phyloP scores from a whole-genome alignment of 306 rosid genomes.

The Rosa rugosa region DNA sequence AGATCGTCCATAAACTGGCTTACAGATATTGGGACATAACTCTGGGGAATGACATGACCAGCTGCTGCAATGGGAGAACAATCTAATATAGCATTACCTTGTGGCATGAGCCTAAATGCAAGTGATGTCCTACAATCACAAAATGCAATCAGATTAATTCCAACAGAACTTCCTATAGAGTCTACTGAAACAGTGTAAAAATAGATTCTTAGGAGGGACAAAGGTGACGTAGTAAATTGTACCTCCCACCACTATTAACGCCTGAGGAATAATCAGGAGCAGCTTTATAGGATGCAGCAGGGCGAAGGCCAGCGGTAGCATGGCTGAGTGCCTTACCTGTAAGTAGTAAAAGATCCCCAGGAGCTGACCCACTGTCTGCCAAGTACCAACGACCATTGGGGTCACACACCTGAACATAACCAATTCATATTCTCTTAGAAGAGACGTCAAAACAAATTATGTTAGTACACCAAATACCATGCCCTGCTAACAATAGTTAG shows the following conservation, averaged over 20 bases:
- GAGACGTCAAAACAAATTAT: neutral
- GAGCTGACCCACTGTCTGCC: constrained; percentile 73
- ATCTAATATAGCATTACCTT: constrained; percentile 84
- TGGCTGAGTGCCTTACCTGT: constrained; percentile 95
- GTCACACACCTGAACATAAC: constrained; percentile 66
- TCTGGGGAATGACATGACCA: constrained; percentile 91
- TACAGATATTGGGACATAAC: constrained; percentile 87
- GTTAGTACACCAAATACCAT: neutral
- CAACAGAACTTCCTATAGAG: constrained; percentile 33
- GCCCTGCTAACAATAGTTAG: constrained; percentile 19
- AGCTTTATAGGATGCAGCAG: constrained; percentile 80
- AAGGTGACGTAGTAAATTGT: constrained; percentile 7
- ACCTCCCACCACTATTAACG: constrained; percentile 78
- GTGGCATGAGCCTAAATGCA: constrained; percentile 97
- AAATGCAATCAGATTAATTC: constrained; percentile 33
- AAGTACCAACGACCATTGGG: constrained; percentile 93
- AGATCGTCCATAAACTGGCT: constrained; percentile 99
- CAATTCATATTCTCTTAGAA: neutral
- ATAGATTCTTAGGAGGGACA: constrained; percentile 22
- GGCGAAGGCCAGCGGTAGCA: constrained; percentile 88
- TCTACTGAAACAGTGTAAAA: constrained; percentile 14
- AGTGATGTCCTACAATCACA: constrained; percentile 84
- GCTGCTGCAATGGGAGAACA: constrained; percentile 94
- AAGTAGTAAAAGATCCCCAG: constrained; percentile 88
- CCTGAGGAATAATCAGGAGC: constrained; percentile 55